Conservation (phyloP, 345 rosid genomes). For the Jatropha curcas region DNA sequence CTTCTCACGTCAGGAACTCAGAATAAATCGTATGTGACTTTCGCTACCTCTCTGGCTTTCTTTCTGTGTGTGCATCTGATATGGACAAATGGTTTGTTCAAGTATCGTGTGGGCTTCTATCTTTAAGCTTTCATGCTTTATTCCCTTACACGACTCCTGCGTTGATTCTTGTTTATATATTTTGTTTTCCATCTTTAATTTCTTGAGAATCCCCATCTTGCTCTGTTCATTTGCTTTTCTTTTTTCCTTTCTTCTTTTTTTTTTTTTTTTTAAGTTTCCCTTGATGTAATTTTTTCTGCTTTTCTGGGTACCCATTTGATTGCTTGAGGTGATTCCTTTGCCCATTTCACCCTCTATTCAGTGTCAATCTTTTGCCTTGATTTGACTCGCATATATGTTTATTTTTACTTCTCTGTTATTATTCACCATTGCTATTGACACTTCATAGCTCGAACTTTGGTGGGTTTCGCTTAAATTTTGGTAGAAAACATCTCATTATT, state of each 20-base stretch:
- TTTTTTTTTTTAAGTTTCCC: neutral
- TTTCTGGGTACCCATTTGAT: neutral
- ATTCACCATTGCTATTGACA: neutral
- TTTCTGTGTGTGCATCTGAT: neutral
- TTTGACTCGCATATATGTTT: no score
- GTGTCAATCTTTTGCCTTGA: no score
- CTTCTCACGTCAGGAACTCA: neutral
- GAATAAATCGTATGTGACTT: neutral
- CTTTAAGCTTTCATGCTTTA: neutral
- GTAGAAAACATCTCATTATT: no score
- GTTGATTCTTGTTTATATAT: neutral
- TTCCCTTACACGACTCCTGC: slow-evolving; percentile 3
- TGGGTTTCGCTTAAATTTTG: neutral
- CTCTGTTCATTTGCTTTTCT: neutral
- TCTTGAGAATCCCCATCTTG: neutral
- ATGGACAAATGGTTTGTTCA: neutral
- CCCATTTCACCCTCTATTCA: neutral
- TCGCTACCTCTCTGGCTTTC: neutral
- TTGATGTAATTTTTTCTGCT: neutral
- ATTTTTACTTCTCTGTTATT: neutral
- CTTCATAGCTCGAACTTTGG: neutral
- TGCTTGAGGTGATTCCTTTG: neutral
- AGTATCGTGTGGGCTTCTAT: neutral
- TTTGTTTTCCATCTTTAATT: neutral
- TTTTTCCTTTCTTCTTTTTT: neutral